Base-by-base conservation (phyloP, 2,329 filamentous ascomycete species). In the Aspergillus candidus region DNA sequence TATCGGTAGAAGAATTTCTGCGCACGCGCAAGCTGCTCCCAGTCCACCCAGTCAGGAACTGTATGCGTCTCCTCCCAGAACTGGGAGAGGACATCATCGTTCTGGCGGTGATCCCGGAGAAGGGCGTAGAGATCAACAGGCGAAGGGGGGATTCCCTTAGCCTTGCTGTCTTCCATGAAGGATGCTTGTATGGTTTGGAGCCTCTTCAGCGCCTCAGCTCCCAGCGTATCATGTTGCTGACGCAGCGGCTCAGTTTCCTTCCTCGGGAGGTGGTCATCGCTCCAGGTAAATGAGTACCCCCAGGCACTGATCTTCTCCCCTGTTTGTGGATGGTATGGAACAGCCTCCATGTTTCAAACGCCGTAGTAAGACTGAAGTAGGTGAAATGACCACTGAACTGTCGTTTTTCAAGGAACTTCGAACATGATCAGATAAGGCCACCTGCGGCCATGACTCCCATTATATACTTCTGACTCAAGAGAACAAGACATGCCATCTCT, bases 1-100 rank as follows among this genome's bases (percentile, higher is more conserved):
- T 88, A 89, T 15, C 84, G 77, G 62, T 87, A 87, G 57, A 88
- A 86, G 2, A 88, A 77, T 52, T 82, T 76, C 60, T 89, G 85
- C 0, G 84, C 86, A 52, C 84, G 75, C 42, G 72, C 71, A 46
- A 90, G 81, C 60, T 88, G 83, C 2, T 76, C 75, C 84, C 84
- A 88, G 59, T 88, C 79, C 7, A 89, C 84, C 83, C 84, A 88
- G 1, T 75, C 70, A 0, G 84, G 85, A 2, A 87, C 66, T 0
- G 74, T 79, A 44, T 79, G 80, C 36, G 83, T 71, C 56, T 87
- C 72, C 1, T 65, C 58, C 85, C 84, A 88, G 14, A 90, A 68
- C 42, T 73, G 53, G 8, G 58, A 52, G 31, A 81, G 65, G 22
- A 76, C 72, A 31, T 75, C 67, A 53, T 88, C 78, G 6, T 70